phyloP scores from a whole-genome alignment of 2,329 filamentous ascomycete species.

The Monilinia fructigena region DNA sequence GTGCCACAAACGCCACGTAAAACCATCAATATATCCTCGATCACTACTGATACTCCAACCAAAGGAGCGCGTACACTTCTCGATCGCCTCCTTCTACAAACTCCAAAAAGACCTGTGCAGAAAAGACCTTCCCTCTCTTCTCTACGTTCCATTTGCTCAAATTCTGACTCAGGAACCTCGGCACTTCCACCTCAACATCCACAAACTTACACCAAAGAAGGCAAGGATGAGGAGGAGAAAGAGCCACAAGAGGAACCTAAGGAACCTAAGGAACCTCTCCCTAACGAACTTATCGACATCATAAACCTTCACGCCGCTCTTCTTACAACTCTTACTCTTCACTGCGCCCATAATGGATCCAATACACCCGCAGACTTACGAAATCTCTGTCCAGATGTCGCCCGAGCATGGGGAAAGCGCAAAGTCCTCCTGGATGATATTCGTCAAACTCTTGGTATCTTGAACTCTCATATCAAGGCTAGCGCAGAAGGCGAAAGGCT shows the following conservation, averaged over 20 bases:
- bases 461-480: conserved; percentile 40
- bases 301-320: conserved; percentile 65
- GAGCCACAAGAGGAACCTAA: conserved; percentile 11
- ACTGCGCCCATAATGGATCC: conserved; percentile 67
- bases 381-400: conserved; percentile 59
- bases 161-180: conserved; percentile 22
- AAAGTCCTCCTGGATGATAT: conserved; percentile 65
- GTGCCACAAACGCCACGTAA: conserved; percentile 36
- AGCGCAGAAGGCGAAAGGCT: conserved; percentile 43
- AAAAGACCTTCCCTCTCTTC: conserved; percentile 32
- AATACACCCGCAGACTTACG: conserved; percentile 62
- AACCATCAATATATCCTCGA: conserved; percentile 25
- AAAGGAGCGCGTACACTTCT: conserved; percentile 38
- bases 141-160: conserved; percentile 26
- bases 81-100: conserved; percentile 36
- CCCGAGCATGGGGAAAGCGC: conserved; percentile 71
- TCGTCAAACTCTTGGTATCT: conserved; percentile 64
- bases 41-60: conserved; percentile 37
- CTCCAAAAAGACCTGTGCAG: conserved; percentile 21
- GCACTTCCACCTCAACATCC: conserved; percentile 23
- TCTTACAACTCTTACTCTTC: conserved; percentile 65
- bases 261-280: conserved; percentile 40
- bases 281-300: conserved; percentile 56
- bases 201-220: conserved; percentile 11
- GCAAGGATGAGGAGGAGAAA: conserved; percentile 2